Evolutionary conservation across 83 land plant genomes (phyloP), one percentile per base, ranked within the genome.

Genomic region (Diphasiastrum complanatum): DNA sequence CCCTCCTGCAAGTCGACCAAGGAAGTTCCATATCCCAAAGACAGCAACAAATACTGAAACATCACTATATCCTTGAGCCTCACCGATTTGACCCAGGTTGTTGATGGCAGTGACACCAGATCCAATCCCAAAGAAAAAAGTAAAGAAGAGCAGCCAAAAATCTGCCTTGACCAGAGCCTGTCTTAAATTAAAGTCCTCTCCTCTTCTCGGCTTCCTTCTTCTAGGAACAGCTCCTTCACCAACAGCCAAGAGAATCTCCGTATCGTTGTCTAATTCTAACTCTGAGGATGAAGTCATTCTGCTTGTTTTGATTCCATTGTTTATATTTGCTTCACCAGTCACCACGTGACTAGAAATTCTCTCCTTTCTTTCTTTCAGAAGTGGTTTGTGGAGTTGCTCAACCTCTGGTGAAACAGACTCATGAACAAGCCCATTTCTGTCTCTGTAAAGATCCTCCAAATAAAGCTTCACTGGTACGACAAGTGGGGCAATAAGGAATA

Each of bases 121-220:
- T 55, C 59, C 59, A 20, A 55, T 32, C 5, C 59, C 59, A 55
- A 31, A 55, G 35, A 55, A 27, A n/a, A 55, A 30, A 11, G 59
- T 20, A n/a, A n/a, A n/a, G n/a, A n/a, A n/a, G n/a, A n/a, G n/a
- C n/a, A n/a, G n/a, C n/a, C n/a, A n/a, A n/a, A 55, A 55, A 41
- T 41, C 45, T 14, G 45, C 45, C 1, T 41, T 41, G 12, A 41
- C 45, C 12, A 41, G 45, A 14, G 45, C 45, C n/a, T 41, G 45
- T 41, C 45, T 41, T 41, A 41, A 18, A 41, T 41, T 41, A 18
- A 41, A 41, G 45, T 41, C 45, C n/a, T 41, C 45, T 0, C 45
- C 45, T 41, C 45, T 41, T 18, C 45, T 41, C n/a, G 45, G 45
- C n/a, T 18, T 41, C n/a, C 45, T 41, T 41, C n/a, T 41, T 18